phyloP scores from a whole-genome alignment of 768 basidiomycete genomes.

The Tulasnella sp. region DNA sequence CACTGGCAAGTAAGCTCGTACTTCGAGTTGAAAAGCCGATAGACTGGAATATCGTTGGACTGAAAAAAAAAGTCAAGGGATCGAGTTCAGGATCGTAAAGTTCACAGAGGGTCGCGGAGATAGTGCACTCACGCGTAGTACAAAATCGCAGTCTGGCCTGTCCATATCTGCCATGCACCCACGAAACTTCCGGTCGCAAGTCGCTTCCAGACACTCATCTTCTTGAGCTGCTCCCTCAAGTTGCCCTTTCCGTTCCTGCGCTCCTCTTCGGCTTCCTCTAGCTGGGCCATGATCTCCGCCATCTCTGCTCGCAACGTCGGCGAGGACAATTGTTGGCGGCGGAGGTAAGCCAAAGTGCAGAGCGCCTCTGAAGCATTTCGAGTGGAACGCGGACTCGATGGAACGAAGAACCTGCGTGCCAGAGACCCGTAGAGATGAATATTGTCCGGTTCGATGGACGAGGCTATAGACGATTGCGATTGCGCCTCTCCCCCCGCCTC shows the following conservation, averaged over 20 bases:
- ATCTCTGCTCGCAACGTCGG: constrained; percentile 21
- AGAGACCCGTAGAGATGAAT: not conserved
- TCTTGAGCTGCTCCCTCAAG: constrained; percentile 14
- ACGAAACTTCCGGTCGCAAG: constrained; percentile 25
- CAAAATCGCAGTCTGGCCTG: constrained; percentile 30
- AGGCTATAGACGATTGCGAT: not conserved
- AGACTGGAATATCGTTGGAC: constrained; percentile 33
- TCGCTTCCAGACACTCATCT: constrained; percentile 11
- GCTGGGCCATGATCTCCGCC: constrained; percentile 30
- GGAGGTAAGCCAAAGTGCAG: constrained; percentile 26
- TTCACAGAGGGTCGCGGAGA: not conserved
- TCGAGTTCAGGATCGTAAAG: not conserved
- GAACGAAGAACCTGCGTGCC: not conserved
- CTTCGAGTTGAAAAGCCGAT: constrained; percentile 33
- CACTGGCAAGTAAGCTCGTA: constrained; percentile 32
- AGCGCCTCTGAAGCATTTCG: not conserved
- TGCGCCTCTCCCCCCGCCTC: not conserved
- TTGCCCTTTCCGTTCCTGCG: not conserved
- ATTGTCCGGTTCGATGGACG: not conserved
- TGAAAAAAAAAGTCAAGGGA: not conserved
- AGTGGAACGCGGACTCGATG: not conserved
- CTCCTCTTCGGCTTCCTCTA: constrained; percentile 27
- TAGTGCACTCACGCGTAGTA: constrained; percentile 32
- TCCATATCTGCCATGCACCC: constrained; percentile 33
- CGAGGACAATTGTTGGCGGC: constrained; percentile 9